Evolutionary conservation across 371 early-diverging fungal genomes (phyloP).

Genomic region (Mucor mucedo): DNA sequence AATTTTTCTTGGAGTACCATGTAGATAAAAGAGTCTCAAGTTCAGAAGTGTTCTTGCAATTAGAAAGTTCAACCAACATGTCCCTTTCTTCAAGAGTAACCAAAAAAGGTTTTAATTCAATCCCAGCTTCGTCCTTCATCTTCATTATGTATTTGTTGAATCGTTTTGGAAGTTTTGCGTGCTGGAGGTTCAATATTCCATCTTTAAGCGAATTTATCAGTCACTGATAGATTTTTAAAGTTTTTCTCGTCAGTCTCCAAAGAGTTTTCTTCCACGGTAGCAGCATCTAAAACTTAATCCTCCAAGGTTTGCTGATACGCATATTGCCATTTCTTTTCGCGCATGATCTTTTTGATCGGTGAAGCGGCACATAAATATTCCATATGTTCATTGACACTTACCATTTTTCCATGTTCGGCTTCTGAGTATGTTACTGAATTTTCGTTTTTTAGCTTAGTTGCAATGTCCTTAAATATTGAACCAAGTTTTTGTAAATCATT

Average conservation of each 20-base stretch:
- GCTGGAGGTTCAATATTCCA: too few species aligned
- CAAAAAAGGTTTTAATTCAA: too few species aligned
- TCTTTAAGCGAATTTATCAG: too few species aligned
- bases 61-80: slow-evolving; percentile 19
- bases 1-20: background rate
- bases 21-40: background rate
- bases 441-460: slow-evolving; percentile 7
- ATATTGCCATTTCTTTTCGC: slow-evolving; percentile 15
- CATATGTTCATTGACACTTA: slow-evolving; percentile 11
- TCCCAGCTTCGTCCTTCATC: too few species aligned
- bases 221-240: background rate
- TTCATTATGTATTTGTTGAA: too few species aligned
- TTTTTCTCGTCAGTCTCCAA: slow-evolving; percentile 12
- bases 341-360: slow-evolving; percentile 12
- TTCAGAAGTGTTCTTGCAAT: slow-evolving; percentile 5
- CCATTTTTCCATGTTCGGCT: slow-evolving; percentile 9
- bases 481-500: slow-evolving; percentile 13
- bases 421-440: slow-evolving; percentile 15
- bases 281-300: slow-evolving; percentile 7
- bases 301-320: slow-evolving; percentile 15
- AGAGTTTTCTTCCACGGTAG: slow-evolving; percentile 4
- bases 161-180: too few species aligned
- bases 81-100: slow-evolving; percentile 19
- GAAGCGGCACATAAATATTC: slow-evolving; percentile 10
- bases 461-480: slow-evolving; percentile 9